Percentiles rank a stretch among this genome's conserved stretches.
Evolutionary conservation across 2,329 filamentous ascomycete genomes (phyloP).

Genomic region (Pseudohalonectria lignicola): DNA sequence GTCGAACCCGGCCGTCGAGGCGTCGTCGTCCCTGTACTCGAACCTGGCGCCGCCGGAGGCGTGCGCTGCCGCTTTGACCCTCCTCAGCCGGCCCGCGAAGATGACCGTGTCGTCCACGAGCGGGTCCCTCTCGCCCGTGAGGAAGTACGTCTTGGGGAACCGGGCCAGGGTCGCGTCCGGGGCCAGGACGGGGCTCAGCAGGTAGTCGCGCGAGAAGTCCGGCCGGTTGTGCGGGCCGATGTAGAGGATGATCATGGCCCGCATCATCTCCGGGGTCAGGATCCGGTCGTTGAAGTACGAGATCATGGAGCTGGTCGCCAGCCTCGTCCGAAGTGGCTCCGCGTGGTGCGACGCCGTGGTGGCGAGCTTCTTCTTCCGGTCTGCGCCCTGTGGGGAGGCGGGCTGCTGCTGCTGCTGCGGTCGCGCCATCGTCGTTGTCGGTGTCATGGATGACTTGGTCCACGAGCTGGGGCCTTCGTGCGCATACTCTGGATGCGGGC

Average conservation of each 20-base stretch:
- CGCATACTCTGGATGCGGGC: slow-evolving; percentile 37
- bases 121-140: slow-evolving; percentile 91
- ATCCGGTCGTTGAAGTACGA: slow-evolving; percentile 97
- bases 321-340: slow-evolving; percentile 62
- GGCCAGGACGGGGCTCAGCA: slow-evolving; percentile 81
- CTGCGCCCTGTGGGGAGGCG: slow-evolving; percentile 8
- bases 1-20: slow-evolving; percentile 45
- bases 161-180: slow-evolving; percentile 70
- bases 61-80: slow-evolving; percentile 55
- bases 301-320: slow-evolving; percentile 94
- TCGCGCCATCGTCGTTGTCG: too few species aligned
- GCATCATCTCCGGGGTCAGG: slow-evolving; percentile 95
- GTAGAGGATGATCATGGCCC: slow-evolving; percentile 97
- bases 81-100: slow-evolving; percentile 78
- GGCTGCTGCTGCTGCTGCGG: slow-evolving; percentile 6
- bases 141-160: slow-evolving; percentile 91
- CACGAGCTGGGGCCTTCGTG: slow-evolving; percentile 31
- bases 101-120: slow-evolving; percentile 95
- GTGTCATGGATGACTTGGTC: too few species aligned
- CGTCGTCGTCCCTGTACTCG: slow-evolving; percentile 32
- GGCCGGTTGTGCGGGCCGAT: slow-evolving; percentile 88
- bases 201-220: slow-evolving; percentile 83
- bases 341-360: slow-evolving; percentile 39
- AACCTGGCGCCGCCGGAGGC: slow-evolving; percentile 40
- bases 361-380: not conserved